phyloP scores from a whole-genome alignment of 495 filamentous ascomycete genomes.

The Venustampulla echinocandica region DNA sequence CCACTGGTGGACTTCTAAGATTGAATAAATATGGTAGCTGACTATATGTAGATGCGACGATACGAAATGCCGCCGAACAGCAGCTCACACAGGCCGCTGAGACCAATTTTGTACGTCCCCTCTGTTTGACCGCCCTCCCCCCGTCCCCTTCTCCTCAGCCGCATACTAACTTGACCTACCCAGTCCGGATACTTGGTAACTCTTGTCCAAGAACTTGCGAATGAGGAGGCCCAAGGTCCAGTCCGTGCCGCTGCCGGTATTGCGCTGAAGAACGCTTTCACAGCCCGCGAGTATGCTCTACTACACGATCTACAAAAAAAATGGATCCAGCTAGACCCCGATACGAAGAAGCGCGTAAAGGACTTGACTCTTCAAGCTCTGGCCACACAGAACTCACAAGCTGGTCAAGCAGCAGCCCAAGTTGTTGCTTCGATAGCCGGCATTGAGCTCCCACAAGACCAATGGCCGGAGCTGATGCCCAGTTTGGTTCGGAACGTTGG shows the following conservation, averaged over 20 bases:
- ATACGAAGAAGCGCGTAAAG: conserved; percentile 80
- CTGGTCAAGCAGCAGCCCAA: conserved; percentile 83
- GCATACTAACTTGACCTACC: conserved; percentile 18
- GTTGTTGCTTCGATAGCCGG: conserved; percentile 90
- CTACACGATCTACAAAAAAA: conserved; percentile 80
- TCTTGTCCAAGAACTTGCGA: conserved; percentile 85
- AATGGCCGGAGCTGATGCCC: conserved; percentile 94
- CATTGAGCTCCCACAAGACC: conserved; percentile 84
- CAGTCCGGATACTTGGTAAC: conserved; percentile 86
- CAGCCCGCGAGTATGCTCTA: conserved; percentile 77
- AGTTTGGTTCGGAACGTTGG: conserved; percentile 86
- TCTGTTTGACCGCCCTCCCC: conserved; percentile 16
- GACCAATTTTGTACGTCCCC: conserved; percentile 76
- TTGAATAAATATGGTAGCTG: conserved; percentile 6
- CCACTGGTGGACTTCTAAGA: neutral
- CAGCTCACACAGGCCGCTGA: conserved; percentile 89
- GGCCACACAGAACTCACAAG: conserved; percentile 61
- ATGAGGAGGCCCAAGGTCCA: conserved; percentile 71
- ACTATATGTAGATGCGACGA: conserved; percentile 61
- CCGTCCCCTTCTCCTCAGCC: conserved; percentile 2
- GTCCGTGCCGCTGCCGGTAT: conserved; percentile 91
- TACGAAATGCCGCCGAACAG: conserved; percentile 84
- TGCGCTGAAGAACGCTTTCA: conserved; percentile 94
- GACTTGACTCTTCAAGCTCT: conserved; percentile 79
- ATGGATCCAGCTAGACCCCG: conserved; percentile 73